These are phyloP conservation scores for Parascedosporium putredinis DNA, from an alignment of 2,329 filamentous ascomycete genomes.

Conservation along the genomic window DNA sequence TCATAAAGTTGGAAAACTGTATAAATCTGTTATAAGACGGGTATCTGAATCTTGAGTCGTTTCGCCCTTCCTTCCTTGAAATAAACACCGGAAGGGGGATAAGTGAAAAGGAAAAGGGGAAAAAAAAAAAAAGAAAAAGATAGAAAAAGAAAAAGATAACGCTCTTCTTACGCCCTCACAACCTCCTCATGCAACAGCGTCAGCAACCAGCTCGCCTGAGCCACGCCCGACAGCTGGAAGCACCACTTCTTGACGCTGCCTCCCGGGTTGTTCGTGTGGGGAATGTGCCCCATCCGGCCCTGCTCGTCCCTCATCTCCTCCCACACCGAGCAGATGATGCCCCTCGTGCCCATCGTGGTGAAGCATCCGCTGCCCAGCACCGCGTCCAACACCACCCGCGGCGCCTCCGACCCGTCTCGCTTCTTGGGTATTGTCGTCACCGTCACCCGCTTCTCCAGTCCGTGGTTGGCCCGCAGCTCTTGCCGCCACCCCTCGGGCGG, in stretches of 20 bases:
- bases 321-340: constrained; percentile 84
- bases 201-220: constrained; percentile 45
- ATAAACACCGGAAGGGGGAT: not conserved
- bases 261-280: constrained; percentile 38
- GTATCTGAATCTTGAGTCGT: not conserved
- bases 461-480: constrained; percentile 49
- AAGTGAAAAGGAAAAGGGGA: not conserved
- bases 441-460: constrained; percentile 75
- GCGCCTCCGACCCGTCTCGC: constrained; percentile 31
- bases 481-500: constrained; percentile 54
- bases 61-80: not conserved
- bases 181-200: constrained; percentile 48
- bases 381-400: constrained; percentile 65
- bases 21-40: too few species aligned
- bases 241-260: constrained; percentile 54
- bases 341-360: constrained; percentile 70
- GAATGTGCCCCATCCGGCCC: constrained; percentile 41
- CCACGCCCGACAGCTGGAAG: constrained; percentile 45
- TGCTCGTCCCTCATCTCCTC: constrained; percentile 60
- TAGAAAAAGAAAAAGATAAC: not conserved
- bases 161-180: constrained; percentile 20
- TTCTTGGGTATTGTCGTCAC: constrained; percentile 62
- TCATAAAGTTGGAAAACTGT: too few species aligned
- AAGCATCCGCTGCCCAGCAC: constrained; percentile 79
- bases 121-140: constrained; percentile 4